These are phyloP conservation scores for Calycina marina DNA, from an alignment of 2,329 filamentous ascomycete genomes.

Conservation along the genomic window DNA sequence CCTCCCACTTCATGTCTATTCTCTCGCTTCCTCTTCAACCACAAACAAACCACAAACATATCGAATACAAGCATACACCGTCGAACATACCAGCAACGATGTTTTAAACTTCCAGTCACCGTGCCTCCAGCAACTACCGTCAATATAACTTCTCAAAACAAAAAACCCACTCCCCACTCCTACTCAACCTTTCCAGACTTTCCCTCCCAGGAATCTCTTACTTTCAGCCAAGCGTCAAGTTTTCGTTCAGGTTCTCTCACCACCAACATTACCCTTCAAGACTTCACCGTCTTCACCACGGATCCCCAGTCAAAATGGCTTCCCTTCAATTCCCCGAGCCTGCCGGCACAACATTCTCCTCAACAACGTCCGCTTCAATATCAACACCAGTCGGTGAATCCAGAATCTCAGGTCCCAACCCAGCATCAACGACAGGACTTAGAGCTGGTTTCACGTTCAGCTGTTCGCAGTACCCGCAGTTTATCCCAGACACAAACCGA, in stretches of 20 bases:
- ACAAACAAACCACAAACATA: too few relatives aligned
- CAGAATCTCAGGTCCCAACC: slow-evolving; percentile 3
- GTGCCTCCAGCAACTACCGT: slow-evolving; percentile 23
- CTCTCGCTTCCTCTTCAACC: too few relatives aligned
- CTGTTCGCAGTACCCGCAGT: slow-evolving; percentile 22
- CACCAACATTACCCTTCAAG: slow-evolving; percentile 48
- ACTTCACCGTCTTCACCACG: slow-evolving; percentile 69
- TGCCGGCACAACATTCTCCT: slow-evolving; percentile 45
- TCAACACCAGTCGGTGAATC: slow-evolving; percentile 1
- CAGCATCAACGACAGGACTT: slow-evolving; percentile 45
- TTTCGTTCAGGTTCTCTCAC: slow-evolving; percentile 39
- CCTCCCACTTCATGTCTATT: too few relatives aligned
- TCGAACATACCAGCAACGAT: too few relatives aligned
- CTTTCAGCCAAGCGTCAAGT: slow-evolving; percentile 42
- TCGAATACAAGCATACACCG: too few relatives aligned
- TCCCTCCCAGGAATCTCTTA: slow-evolving; percentile 48
- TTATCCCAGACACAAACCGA: slow-evolving; percentile 23
- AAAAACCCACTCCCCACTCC: slow-evolving; percentile 20
- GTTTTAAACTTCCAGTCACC: slow-evolving; percentile 37
- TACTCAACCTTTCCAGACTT: slow-evolving; percentile 37
- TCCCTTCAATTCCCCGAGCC: slow-evolving; percentile 51
- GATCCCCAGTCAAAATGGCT: slow-evolving; percentile 68
- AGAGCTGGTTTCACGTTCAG: slow-evolving; percentile 36
- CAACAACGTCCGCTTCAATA: slow-evolving; percentile 13
- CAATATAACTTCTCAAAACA: slow-evolving; percentile 37